Evolutionary conservation across 2,329 filamentous ascomycete genomes (phyloP).

Genomic region (Penicillium sp.): DNA sequence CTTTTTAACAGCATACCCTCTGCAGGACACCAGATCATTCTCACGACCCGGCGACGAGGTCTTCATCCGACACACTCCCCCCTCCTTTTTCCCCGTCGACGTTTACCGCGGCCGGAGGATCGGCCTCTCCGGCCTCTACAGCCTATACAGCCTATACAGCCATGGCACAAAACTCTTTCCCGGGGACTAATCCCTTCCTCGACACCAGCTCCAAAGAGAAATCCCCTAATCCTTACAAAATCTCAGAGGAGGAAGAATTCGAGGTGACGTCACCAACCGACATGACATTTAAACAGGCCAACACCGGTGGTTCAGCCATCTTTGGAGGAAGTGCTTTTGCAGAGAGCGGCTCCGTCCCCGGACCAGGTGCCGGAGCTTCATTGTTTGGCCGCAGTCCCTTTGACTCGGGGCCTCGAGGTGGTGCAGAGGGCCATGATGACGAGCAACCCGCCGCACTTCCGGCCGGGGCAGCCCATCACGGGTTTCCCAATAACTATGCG

Average conservation of each 20-base stretch:
- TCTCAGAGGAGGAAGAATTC: slow-evolving; percentile 80
- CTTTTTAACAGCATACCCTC: background rate
- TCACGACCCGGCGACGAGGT: background rate
- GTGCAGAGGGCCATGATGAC: slow-evolving; percentile 24
- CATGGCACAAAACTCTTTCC: slow-evolving; percentile 73
- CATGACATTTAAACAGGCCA: slow-evolving; percentile 55
- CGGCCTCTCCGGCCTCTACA: slow-evolving; percentile 31
- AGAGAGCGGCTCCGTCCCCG: slow-evolving; percentile 17
- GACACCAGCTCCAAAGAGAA: slow-evolving; percentile 72
- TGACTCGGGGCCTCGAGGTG: slow-evolving; percentile 21
- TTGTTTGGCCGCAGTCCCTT: slow-evolving; percentile 41
- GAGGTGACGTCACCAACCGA: slow-evolving; percentile 77
- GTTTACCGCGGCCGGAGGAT: slow-evolving; percentile 30
- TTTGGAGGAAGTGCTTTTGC: slow-evolving; percentile 35
- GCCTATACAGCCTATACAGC: slow-evolving; percentile 25
- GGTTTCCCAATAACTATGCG: slow-evolving; percentile 86
- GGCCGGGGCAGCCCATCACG: slow-evolving; percentile 29
- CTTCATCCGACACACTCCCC: background rate
- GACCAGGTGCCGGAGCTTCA: slow-evolving; percentile 21
- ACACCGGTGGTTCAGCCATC: slow-evolving; percentile 38
- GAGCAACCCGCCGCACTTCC: slow-evolving; percentile 30
- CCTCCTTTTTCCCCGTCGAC: slow-evolving; percentile 16
- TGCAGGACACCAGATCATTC: background rate
- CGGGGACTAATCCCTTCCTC: slow-evolving; percentile 79
- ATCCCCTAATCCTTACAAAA: slow-evolving; percentile 58